Evolutionary conservation across 108 stramenopile species (phyloP).

Genomic region (Nitzschia sp.): DNA sequence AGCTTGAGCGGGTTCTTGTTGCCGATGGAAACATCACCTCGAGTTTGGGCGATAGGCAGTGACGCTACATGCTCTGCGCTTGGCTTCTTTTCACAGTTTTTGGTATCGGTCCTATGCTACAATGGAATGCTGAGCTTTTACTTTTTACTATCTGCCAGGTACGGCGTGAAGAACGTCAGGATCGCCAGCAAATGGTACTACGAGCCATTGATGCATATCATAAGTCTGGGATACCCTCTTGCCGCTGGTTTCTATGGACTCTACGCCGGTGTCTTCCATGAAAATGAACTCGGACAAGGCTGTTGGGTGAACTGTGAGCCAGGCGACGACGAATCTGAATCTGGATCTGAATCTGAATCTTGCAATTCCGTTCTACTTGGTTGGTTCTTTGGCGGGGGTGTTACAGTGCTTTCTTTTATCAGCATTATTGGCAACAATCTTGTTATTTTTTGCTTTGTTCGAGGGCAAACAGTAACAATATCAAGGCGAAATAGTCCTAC

Average conservation of each 20-base stretch:
- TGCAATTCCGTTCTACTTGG: background rate
- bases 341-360: background rate
- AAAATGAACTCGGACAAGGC: constrained; percentile 3
- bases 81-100: constrained; percentile 19
- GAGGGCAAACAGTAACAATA: background rate
- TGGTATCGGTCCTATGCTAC: constrained; percentile 11
- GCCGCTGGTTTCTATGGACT: background rate
- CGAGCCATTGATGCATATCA: constrained; percentile 4
- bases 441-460: background rate
- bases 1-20: background rate
- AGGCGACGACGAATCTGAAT: background rate
- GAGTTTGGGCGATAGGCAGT: constrained; percentile 22
- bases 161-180: background rate
- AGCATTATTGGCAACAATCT: background rate
- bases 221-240: background rate
- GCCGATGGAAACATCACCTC: background rate
- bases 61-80: constrained; percentile 17
- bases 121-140: constrained; percentile 20
- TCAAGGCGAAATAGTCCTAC: background rate
- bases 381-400: constrained; percentile 6
- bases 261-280: background rate
- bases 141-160: constrained; percentile 15
- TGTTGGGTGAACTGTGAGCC: constrained; percentile 3
- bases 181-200: background rate
- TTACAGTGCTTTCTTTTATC: background rate